Percentiles rank a stretch among this genome's conserved stretches.
These are phyloP conservation scores for Sisymbrium irio DNA, from an alignment of 345 rosid species.

Conservation along the genomic window DNA sequence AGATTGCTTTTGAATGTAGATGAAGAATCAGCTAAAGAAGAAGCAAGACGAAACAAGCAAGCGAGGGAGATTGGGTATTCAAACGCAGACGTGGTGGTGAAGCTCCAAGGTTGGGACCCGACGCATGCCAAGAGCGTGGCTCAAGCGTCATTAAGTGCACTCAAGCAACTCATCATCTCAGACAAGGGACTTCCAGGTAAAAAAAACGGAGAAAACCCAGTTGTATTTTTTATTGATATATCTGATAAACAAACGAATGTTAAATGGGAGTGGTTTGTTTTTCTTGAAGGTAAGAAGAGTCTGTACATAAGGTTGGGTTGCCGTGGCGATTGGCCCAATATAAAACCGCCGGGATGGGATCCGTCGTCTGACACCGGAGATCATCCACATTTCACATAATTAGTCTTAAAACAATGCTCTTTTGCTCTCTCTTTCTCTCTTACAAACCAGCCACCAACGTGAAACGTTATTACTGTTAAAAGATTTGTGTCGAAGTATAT, in stretches of 20 bases:
- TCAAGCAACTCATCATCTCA: conserved; percentile 65
- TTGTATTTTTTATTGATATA: background rate
- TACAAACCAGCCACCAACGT: background rate
- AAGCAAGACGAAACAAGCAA: conserved; percentile 53
- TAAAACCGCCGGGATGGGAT: conserved; percentile 81
- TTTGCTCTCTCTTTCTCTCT: background rate
- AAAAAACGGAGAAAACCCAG: background rate
- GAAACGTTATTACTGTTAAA: too few species aligned
- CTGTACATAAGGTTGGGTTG: conserved; percentile 84
- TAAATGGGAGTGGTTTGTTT: background rate
- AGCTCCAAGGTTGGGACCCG: conserved; percentile 82
- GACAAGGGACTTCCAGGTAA: conserved; percentile 85
- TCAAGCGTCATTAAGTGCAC: conserved; percentile 85
- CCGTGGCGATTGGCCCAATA: conserved; percentile 86
- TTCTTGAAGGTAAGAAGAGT: conserved; percentile 70
- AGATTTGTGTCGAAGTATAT: background rate
- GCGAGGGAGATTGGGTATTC: conserved; percentile 59
- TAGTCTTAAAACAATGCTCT: background rate
- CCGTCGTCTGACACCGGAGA: conserved; percentile 44
- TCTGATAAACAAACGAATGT: background rate
- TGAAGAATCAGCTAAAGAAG: conserved; percentile 77
- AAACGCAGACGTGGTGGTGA: conserved; percentile 84
- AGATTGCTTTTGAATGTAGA: conserved; percentile 37
- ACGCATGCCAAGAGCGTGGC: conserved; percentile 74
- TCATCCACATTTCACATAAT: conserved; percentile 18